phyloP scores from a whole-genome alignment of 2,329 filamentous ascomycete species.

The Aspergillus sojae region DNA sequence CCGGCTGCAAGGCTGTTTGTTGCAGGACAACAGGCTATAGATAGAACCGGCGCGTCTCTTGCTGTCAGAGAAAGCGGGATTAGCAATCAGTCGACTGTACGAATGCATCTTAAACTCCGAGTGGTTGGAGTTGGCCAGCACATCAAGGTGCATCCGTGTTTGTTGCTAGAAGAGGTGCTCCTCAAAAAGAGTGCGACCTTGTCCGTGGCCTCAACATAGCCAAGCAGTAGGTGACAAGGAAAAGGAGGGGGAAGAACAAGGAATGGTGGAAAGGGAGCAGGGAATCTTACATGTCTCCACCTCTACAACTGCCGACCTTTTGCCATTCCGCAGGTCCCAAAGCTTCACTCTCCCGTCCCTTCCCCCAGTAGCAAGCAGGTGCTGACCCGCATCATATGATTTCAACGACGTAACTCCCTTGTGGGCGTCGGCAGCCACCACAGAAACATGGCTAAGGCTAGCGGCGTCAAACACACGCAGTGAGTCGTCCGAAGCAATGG shows the following conservation, averaged over 20 bases:
- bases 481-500: slow-evolving; percentile 51
- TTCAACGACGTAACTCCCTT: slow-evolving; percentile 43
- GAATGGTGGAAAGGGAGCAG: slow-evolving; percentile 5
- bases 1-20: slow-evolving; percentile 57
- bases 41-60: slow-evolving; percentile 54
- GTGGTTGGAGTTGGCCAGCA: background rate
- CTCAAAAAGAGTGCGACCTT: background rate
- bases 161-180: background rate
- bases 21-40: slow-evolving; percentile 52
- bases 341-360: slow-evolving; percentile 45
- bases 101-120: slow-evolving; percentile 2
- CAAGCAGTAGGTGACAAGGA: background rate
- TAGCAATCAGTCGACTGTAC: slow-evolving; percentile 19
- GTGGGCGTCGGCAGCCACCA: slow-evolving; percentile 34
- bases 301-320: slow-evolving; percentile 33
- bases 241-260: slow-evolving; percentile 6
- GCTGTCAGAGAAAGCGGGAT: slow-evolving; percentile 34
- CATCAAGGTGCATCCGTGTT: slow-evolving; percentile 3
- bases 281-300: slow-evolving; percentile 39
- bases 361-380: slow-evolving; percentile 40
- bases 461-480: slow-evolving; percentile 44
- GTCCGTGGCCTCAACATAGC: background rate
- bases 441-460: slow-evolving; percentile 34
- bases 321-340: slow-evolving; percentile 43
- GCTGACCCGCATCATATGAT: slow-evolving; percentile 30